Evolutionary conservation across 371 early-diverging fungal species (phyloP).

Genomic region (Conidiobolus incongruus): DNA sequence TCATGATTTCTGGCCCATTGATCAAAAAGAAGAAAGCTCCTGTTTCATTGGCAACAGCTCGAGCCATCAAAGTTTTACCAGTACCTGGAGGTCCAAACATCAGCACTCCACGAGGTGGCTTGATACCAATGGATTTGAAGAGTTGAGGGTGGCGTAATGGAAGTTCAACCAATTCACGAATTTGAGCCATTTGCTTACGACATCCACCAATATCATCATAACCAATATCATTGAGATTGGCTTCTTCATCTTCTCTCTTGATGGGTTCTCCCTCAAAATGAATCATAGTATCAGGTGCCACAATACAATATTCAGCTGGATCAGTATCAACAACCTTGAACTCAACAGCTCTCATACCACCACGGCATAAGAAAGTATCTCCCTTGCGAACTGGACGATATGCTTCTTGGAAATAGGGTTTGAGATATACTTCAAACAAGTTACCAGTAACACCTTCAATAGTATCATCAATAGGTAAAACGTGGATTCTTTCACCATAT

Average conservation of each 20-base stretch:
- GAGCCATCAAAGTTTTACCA: conserved; percentile 65
- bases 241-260: conserved; percentile 96
- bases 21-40: conserved; percentile 88
- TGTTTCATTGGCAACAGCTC: conserved; percentile 51
- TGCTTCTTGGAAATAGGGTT: conserved; percentile 94
- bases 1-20: conserved; percentile 99
- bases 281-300: conserved; percentile 95
- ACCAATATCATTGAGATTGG: conserved; percentile 79
- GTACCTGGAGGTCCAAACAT: conserved; percentile 86
- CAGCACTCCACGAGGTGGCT: conserved; percentile 83
- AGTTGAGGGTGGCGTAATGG: conserved; percentile 96
- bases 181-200: conserved; percentile 98
- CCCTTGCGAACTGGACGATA: conserved; percentile 91
- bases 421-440: conserved; percentile 91
- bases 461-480: conserved; percentile 97
- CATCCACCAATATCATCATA: conserved; percentile 99
- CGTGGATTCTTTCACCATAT: conserved; percentile 86
- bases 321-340: conserved; percentile 98
- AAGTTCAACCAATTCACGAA: conserved; percentile 96
- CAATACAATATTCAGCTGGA: conserved; percentile 89
- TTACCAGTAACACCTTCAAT: conserved; percentile 94
- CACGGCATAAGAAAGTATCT: conserved; percentile 85
- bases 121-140: conserved; percentile 97
- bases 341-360: conserved; percentile 95
- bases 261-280: conserved; percentile 95